Percentiles rank a stretch among this genome's conserved stretches.
Evolutionary conservation across 2,329 filamentous ascomycete species (phyloP).

Genomic region (Parafenestella ontariensis): DNA sequence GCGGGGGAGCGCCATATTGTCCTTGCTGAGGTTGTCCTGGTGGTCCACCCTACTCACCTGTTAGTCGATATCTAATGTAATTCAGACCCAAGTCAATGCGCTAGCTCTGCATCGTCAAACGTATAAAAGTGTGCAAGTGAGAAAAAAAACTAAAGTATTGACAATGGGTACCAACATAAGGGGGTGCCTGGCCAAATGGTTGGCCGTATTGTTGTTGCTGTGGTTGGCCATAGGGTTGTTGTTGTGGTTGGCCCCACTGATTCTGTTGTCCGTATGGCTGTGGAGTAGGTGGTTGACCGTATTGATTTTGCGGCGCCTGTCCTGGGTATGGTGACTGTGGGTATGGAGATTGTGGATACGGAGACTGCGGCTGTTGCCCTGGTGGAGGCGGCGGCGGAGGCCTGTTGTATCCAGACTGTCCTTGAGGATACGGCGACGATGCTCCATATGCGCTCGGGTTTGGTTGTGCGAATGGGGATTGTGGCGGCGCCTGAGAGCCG

Average conservation of each 20-base stretch:
- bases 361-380: conserved; percentile 30
- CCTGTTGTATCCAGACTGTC: conserved; percentile 43
- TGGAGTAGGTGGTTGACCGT: conserved; percentile 36
- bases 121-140: background rate
- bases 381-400: conserved; percentile 45
- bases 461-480: conserved; percentile 52
- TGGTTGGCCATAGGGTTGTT: conserved; percentile 17
- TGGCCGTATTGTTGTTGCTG: conserved; percentile 37
- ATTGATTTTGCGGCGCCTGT: conserved; percentile 27
- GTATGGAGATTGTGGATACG: conserved; percentile 34
- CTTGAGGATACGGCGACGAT: conserved; percentile 47
- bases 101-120: conserved; percentile 27
- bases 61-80: conserved; percentile 9
- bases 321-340: conserved; percentile 32
- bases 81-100: background rate
- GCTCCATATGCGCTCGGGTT: conserved; percentile 47
- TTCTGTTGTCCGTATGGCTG: conserved; percentile 40
- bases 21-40: conserved; percentile 43
- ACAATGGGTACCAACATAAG: conserved; percentile 30
- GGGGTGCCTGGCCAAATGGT: conserved; percentile 41
- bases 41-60: conserved; percentile 29
- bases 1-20: conserved; percentile 43
- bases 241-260: conserved; percentile 32
- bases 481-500: conserved; percentile 46
- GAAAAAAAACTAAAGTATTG: background rate